Evolutionary conservation across 2,329 filamentous ascomycete genomes (phyloP).

Genomic region (Fusarium redolens): DNA sequence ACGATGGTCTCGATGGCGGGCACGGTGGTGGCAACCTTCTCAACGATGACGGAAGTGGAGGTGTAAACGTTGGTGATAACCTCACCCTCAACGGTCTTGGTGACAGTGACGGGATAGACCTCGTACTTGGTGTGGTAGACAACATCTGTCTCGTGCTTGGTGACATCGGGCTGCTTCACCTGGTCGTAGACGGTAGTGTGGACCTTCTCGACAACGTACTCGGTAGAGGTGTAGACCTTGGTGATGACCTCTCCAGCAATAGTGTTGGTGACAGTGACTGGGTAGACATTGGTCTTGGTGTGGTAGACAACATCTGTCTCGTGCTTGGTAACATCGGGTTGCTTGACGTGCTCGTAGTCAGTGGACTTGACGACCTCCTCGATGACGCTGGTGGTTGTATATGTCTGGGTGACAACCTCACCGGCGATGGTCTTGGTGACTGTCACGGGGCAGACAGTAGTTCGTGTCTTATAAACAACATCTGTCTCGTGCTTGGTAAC

Average conservation of each 20-base stretch:
- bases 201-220: slow-evolving; percentile 48
- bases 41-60: slow-evolving; percentile 45
- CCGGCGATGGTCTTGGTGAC: slow-evolving; percentile 52
- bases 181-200: slow-evolving; percentile 51
- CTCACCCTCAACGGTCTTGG: slow-evolving; percentile 47
- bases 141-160: slow-evolving; percentile 47
- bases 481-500: slow-evolving; percentile 19
- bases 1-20: slow-evolving; percentile 45
- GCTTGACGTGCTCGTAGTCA: slow-evolving; percentile 51
- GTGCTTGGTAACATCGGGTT: slow-evolving; percentile 1
- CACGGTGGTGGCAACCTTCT: slow-evolving; percentile 54
- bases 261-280: slow-evolving; percentile 53
- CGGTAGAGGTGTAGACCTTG: slow-evolving; percentile 43
- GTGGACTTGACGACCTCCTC: slow-evolving; percentile 49
- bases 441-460: slow-evolving; percentile 51
- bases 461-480: slow-evolving; percentile 56
- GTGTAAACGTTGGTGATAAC: slow-evolving; percentile 43
- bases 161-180: slow-evolving; percentile 53
- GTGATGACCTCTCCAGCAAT: slow-evolving; percentile 43
- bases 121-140: slow-evolving; percentile 57
- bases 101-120: slow-evolving; percentile 56
- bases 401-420: slow-evolving; percentile 54
- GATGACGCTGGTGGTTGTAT: slow-evolving; percentile 8
- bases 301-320: slow-evolving; percentile 48
- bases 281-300: slow-evolving; percentile 58